Evolutionary conservation across 306 rosid genomes (phyloP).

Genomic region (Citrullus amarus): DNA sequence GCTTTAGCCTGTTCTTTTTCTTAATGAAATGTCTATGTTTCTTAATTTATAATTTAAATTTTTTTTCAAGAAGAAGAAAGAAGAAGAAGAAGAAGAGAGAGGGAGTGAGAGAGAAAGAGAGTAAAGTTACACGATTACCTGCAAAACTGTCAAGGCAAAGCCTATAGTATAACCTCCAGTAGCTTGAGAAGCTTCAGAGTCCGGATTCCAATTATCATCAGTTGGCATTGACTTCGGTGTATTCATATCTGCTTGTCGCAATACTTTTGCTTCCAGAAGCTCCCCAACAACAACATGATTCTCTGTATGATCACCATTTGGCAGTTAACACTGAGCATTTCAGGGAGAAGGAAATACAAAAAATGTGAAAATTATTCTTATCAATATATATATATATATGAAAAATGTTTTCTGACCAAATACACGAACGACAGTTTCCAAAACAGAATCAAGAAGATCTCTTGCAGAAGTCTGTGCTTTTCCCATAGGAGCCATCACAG

Average conservation of each 20-base stretch:
- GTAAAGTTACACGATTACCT: conserved; percentile 30
- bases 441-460: conserved; percentile 81
- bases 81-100: not conserved
- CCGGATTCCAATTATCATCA: conserved; percentile 64
- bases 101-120: not conserved
- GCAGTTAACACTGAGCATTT: conserved; percentile 15
- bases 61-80: not conserved
- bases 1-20: not conserved
- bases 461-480: conserved; percentile 78
- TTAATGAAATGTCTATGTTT: not conserved
- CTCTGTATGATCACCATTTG: conserved; percentile 33
- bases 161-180: conserved; percentile 95
- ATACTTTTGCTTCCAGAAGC: conserved; percentile 69
- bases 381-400: not conserved
- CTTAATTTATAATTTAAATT: not conserved
- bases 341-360: not conserved
- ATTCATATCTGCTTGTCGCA: conserved; percentile 54
- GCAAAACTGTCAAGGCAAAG: conserved; percentile 89
- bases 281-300: conserved; percentile 94
- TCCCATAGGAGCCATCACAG: conserved; percentile 91
- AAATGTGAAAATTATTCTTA: no score
- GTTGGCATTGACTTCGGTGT: conserved; percentile 60
- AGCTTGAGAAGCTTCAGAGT: conserved; percentile 80
- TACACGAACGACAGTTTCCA: conserved; percentile 68
- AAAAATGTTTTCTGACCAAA: conserved; percentile 48